Percentiles rank a stretch among this genome's conserved stretches.
Evolutionary conservation across 2,329 filamentous ascomycete species (phyloP).

Genomic region (Calonectria ilicicola): DNA sequence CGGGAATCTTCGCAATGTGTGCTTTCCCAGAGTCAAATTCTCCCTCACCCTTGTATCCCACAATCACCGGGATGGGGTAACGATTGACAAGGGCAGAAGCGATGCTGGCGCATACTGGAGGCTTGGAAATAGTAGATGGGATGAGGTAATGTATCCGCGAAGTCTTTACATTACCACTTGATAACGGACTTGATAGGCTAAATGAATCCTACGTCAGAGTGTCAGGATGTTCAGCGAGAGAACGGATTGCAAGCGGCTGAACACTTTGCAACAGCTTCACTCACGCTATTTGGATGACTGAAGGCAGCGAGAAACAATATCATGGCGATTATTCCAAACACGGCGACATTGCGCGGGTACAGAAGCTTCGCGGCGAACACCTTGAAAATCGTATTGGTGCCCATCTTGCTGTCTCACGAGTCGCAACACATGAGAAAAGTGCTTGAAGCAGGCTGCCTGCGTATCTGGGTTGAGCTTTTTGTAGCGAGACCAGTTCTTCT

Average conservation of each 20-base stretch:
- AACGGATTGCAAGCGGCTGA: background rate
- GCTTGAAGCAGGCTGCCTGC: too few species aligned
- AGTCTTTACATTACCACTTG: background rate
- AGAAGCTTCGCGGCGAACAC: too few species aligned
- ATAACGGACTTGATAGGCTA: background rate
- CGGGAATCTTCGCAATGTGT: constrained; percentile 36
- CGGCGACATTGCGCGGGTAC: too few species aligned
- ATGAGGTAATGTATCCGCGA: constrained; percentile 28
- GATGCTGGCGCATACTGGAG: constrained; percentile 25
- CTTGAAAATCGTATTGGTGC: too few species aligned
- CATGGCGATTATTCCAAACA: too few species aligned
- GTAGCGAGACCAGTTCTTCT: too few species aligned
- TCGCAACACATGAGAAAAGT: too few species aligned
- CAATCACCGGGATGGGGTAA: constrained; percentile 26
- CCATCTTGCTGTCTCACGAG: too few species aligned
- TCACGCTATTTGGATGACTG: background rate
- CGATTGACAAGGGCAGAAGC: constrained; percentile 29
- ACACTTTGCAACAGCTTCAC: background rate
- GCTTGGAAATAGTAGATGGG: constrained; percentile 20
- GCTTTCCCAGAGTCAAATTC: constrained; percentile 24
- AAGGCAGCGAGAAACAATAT: too few species aligned
- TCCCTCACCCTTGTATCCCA: constrained; percentile 30
- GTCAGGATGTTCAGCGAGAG: background rate
- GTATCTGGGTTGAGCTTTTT: too few species aligned
- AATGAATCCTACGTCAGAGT: background rate